Base-by-base conservation (phyloP, 225 moss, liverwort and hornwort species). In the Anthoceros angustus region DNA sequence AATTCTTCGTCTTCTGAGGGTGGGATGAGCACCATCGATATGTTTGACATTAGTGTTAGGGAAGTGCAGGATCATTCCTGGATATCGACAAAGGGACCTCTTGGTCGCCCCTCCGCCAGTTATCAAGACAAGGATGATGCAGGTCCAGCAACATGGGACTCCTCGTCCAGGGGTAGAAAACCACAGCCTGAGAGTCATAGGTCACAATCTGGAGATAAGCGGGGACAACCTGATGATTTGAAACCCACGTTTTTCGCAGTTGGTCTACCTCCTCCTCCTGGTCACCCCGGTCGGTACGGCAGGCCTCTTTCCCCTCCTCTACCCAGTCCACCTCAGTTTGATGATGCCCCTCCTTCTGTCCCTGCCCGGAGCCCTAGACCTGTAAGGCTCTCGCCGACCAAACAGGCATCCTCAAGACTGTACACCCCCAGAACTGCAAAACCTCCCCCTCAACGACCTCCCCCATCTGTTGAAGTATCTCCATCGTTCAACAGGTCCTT, bases 21-120 rank as follows among this genome's bases (percentile, higher is more conserved):
- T 55, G 55, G 55, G 7, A 55, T 55, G 55, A 55, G 55, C n/a
- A 18, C 55, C 4, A 5, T 55, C 6, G 55, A 55, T 23, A 18
- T 55, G n/a, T 55, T 55, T 55, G 55, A 55, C 55, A 15, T 55
- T 23, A 55, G 55, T 55, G 55, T 55, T 23, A 18, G 55, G 18
- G 55, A 55, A 55, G 55, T 55, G n/a, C 55, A 55, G 18, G 55
- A 55, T 55, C 55, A 55, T 55, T 18, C n/a, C 55, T 55, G 55
- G 55, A 15, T 23, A 11, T 11, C 45, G 12, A 11, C 45, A 16
- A 46, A 16, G 45, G 45, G 45, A 16, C 45, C 45, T 46, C 12
- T 46, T 46, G 11, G 16, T 55, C 55, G 55, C 23, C 14, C 55
- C 7, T 55, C 23, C 3, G 5, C 7, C 14, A 55, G 55, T 6